These are phyloP conservation scores for Nemania abortiva DNA, from an alignment of 2,329 filamentous ascomycete genomes.

Conservation along the genomic window DNA sequence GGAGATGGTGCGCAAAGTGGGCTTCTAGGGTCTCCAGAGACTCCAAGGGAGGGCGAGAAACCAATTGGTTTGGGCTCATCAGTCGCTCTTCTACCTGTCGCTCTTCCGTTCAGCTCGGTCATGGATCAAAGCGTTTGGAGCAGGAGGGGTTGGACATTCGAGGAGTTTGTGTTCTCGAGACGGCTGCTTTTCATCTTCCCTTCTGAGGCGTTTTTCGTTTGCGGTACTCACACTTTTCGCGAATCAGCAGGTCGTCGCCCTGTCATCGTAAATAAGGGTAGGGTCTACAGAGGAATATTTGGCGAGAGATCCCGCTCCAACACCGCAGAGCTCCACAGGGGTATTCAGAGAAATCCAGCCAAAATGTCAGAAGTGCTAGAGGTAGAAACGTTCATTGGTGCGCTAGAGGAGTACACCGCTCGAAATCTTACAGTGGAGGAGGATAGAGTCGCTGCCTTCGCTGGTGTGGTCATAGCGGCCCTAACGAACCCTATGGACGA, in stretches of 20 bases:
- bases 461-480: conserved; percentile 9
- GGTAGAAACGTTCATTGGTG: background rate
- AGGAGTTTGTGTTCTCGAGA: conserved; percentile 25
- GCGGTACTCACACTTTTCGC: conserved; percentile 10
- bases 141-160: conserved; percentile 25
- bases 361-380: background rate
- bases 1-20: conserved; percentile 13
- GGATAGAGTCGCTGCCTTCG: conserved; percentile 24
- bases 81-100: background rate
- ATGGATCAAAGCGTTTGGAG: background rate
- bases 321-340: background rate
- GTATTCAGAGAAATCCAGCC: background rate
- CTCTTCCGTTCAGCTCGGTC: background rate
- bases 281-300: background rate
- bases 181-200: conserved; percentile 15
- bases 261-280: background rate
- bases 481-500: background rate
- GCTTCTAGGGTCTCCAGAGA: conserved; percentile 9
- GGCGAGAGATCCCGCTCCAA: background rate
- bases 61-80: conserved; percentile 4
- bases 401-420: conserved; percentile 5
- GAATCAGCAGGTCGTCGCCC: conserved; percentile 17
- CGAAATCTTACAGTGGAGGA: conserved; percentile 13
- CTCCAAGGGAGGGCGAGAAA: background rate
- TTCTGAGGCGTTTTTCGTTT: conserved; percentile 17